Percentiles rank a stretch among this genome's conserved stretches.
Conservation (phyloP, 805 yeast species). For the Dipodascus geniculatus region DNA sequence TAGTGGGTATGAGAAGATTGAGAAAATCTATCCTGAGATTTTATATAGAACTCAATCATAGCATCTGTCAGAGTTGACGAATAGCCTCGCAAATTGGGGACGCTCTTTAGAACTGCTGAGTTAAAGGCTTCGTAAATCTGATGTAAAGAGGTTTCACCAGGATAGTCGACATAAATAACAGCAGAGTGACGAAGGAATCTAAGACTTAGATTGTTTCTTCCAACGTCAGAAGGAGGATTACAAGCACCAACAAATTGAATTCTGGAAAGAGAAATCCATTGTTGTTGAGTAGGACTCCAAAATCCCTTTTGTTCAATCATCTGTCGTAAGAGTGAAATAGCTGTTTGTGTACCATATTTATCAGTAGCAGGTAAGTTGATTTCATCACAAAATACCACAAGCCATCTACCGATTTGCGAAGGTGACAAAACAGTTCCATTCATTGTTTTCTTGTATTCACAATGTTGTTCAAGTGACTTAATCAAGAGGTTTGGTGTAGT, state of each 20-base stretch:
- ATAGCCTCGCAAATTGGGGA: slow-evolving; percentile 50
- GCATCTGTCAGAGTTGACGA: slow-evolving; percentile 42
- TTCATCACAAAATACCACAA: slow-evolving; percentile 86
- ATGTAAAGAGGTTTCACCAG: slow-evolving; percentile 45
- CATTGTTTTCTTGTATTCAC: slow-evolving; percentile 43
- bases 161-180: slow-evolving; percentile 68
- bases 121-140: slow-evolving; percentile 58
- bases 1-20: slow-evolving; percentile 41
- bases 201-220: slow-evolving; percentile 44
- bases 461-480: slow-evolving; percentile 58
- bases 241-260: slow-evolving; percentile 93
- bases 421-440: slow-evolving; percentile 50
- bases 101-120: slow-evolving; percentile 42
- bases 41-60: slow-evolving; percentile 51
- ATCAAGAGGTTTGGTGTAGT: slow-evolving; percentile 53
- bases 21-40: slow-evolving; percentile 33
- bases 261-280: slow-evolving; percentile 55
- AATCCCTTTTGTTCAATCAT: slow-evolving; percentile 65
- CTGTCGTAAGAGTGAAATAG: slow-evolving; percentile 62
- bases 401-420: slow-evolving; percentile 47
- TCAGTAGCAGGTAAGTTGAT: slow-evolving; percentile 72
- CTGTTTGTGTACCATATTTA: slow-evolving; percentile 59
- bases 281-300: slow-evolving; percentile 47
- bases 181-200: slow-evolving; percentile 60
- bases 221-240: slow-evolving; percentile 76